Evolutionary conservation across 352 stramenopile species (phyloP), one percentile per base, ranked within the genome.

Genomic region (Achlya hypogyna): DNA sequence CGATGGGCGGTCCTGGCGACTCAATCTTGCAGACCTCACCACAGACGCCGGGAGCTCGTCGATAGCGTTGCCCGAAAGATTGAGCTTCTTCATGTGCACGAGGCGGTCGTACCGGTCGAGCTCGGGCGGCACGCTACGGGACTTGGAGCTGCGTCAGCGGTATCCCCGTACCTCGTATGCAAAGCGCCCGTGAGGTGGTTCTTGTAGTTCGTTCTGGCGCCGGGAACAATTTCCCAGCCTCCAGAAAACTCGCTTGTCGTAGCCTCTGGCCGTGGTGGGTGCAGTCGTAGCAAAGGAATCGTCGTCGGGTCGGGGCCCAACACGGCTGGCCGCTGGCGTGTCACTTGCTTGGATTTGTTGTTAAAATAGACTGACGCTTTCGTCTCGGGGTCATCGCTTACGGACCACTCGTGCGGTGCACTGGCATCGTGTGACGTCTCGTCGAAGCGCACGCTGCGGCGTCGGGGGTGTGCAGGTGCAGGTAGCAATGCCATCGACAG

Each of bases 41-140:
- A 92, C 79, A 10, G 83, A 90, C 29, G 73, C 28, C 14, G 83
- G 83, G 3, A 92, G 59, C 0, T 87, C 79, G 45, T 78, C 62
- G 0, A 92, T 70, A 23, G 89, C 73, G 53, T 92, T 92, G 1
- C 73, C 74, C 2, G 76, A 81, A n/a, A 92, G 23, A 20, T 75
- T 52, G 23, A 92, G 78, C 0, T 42, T 40, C 1, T 78, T 67
- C 35, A 92, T 53, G 27, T 73, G 69, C n/a, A 73, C 70, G 14
- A 90, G 49, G 6, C 78, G 66, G 10, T 75, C 78, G 38, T 81
- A 77, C 8, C 73, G 75, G 59, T 92, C 81, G 18, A 90, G 76
- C 5, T 72, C 78, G 14, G 69, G 35, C 9, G 83, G 81, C 5
- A 92, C 62, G 10, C 60, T 67, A 67, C 0, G 20, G 8, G 18